Evolutionary conservation across 257 asterid genomes (phyloP).

Genomic region (Verbena officinalis): DNA sequence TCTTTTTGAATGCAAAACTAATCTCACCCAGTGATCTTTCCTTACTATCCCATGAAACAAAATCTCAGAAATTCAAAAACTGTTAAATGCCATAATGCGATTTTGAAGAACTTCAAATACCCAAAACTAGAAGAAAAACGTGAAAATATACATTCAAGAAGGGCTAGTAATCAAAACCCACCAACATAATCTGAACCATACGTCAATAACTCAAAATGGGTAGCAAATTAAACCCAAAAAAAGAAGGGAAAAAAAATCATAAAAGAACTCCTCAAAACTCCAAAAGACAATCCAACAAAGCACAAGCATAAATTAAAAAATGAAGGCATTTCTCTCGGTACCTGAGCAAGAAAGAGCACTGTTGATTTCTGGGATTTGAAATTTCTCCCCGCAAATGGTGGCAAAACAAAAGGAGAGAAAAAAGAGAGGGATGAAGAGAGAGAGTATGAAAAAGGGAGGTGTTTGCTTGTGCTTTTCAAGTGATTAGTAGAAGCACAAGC

Average conservation of each 20-base stretch:
- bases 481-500: conserved; percentile 43
- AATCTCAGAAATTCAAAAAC: conserved; percentile 16
- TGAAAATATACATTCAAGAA: conserved; percentile 17
- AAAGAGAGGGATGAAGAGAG: not conserved
- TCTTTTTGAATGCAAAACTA: conserved; percentile 13
- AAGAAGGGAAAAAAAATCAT: not conserved
- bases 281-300: conserved; percentile 15
- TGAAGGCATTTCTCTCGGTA: conserved; percentile 13
- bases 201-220: conserved; percentile 23
- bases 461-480: conserved; percentile 38
- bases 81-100: conserved; percentile 7
- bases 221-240: not conserved
- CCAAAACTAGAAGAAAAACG: conserved; percentile 1
- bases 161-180: conserved; percentile 6
- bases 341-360: conserved; percentile 30
- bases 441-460: not conserved
- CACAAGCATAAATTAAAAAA: not conserved
- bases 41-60: not conserved
- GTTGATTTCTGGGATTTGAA: conserved; percentile 27
- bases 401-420: conserved; percentile 32
- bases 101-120: conserved; percentile 13
- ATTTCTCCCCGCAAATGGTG: conserved; percentile 45
- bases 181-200: conserved; percentile 3
- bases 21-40: conserved; percentile 2
- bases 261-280: not conserved